These are phyloP conservation scores for Candida ovalis DNA, from an alignment of 805 yeast genomes.

Conservation along the genomic window DNA sequence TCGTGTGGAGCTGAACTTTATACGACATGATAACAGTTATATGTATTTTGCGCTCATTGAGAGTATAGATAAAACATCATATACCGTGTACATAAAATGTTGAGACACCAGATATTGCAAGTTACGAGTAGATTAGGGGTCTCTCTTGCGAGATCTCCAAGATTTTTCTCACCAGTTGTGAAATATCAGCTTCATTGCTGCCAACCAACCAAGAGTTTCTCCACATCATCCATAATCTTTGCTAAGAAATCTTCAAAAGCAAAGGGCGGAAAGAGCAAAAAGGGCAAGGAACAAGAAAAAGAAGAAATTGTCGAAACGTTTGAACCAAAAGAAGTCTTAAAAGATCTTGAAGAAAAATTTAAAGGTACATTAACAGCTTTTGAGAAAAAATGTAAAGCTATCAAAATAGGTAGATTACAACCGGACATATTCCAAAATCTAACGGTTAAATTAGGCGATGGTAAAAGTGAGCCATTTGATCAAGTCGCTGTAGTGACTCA, in stretches of 20 bases:
- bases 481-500: constrained; percentile 67
- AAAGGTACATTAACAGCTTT: constrained; percentile 48
- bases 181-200: background rate
- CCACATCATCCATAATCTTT: constrained; percentile 1
- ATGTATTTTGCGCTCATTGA: no score
- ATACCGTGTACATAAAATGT: no score
- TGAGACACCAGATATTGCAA: background rate
- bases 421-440: constrained; percentile 63
- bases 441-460: constrained; percentile 44
- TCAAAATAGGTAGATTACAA: constrained; percentile 67
- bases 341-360: constrained; percentile 40
- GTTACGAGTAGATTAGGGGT: background rate
- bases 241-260: constrained; percentile 14
- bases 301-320: constrained; percentile 23
- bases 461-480: constrained; percentile 45
- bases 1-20: no score
- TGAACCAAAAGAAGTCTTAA: constrained; percentile 31
- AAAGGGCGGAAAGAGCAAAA: constrained; percentile 1
- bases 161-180: background rate
- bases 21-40: no score
- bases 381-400: constrained; percentile 52
- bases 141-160: background rate
- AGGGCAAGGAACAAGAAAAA: constrained; percentile 6
- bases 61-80: no score
- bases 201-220: constrained; percentile 4